Percentiles rank a stretch among this genome's conserved stretches.
Evolutionary conservation across 2,329 filamentous ascomycete species (phyloP).

Genomic region (Biscogniauxia sp.): DNA sequence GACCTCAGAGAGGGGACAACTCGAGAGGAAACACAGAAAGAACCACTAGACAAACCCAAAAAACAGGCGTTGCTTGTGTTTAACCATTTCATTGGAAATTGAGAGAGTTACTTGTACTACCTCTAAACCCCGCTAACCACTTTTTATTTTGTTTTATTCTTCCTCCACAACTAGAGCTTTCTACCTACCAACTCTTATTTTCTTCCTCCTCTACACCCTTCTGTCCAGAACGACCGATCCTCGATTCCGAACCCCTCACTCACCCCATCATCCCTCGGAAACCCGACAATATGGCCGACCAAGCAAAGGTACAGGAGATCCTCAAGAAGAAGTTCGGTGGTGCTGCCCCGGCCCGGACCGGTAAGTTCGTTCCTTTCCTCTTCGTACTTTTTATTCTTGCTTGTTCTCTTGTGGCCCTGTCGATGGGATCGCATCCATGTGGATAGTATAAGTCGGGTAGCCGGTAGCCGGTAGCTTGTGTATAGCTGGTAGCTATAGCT

Average conservation of each 20-base stretch:
- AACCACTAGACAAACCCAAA: no score
- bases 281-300: constrained; percentile 33
- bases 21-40: no score
- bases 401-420: not conserved
- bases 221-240: constrained; percentile 13
- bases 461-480: no score
- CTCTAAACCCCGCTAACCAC: constrained; percentile 4
- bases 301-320: constrained; percentile 39
- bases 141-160: not conserved
- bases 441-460: no score
- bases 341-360: constrained; percentile 33
- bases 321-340: constrained; percentile 37
- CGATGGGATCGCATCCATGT: not conserved
- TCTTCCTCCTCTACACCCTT: not conserved
- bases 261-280: constrained; percentile 8
- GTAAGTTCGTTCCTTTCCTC: constrained; percentile 21
- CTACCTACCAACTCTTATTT: constrained; percentile 4
- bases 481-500: no score
- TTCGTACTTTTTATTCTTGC: not conserved
- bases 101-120: not conserved
- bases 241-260: constrained; percentile 13
- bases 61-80: not conserved
- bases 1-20: no score
- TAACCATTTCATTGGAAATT: not conserved
- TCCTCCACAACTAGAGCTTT: constrained; percentile 6